Base-by-base conservation (phyloP, 805 yeast genomes). In the Helenozyma rhizophorensis region DNA sequence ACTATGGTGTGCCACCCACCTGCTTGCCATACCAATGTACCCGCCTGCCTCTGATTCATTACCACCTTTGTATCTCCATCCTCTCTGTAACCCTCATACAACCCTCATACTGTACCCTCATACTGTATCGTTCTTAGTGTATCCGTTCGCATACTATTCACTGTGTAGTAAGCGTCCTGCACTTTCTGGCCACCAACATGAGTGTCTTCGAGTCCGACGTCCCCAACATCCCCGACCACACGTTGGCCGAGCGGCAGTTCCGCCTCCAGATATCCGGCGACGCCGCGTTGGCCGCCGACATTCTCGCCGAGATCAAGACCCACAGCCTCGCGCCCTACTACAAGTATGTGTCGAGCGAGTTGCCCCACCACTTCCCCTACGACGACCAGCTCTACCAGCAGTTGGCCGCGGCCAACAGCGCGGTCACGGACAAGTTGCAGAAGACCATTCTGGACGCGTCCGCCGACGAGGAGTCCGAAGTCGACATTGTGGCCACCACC, bases 241-340 rank as follows among this genome's bases (percentile, higher is more conserved):
- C 69, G 47, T 74, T 89, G 23, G 80, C 95, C n/a, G 89, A 87
- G 53, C 68, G 75, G 36, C 84, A 89, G 23, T 90, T 83, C 56
- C 69, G 77, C 32, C 66, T 84, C 37, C 64, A 68, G 22, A 58
- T 63, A 67, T 21, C 26, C 11, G 9, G 28, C 18, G 41, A 40
- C 52, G 45, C 50, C 42, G 72, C 70, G 11, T 51, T 65, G 34
- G 46, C 53, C 23, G 48, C 57, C 30, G 71, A 71, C 28, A 65
- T 90, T 26, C 45, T 74, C 24, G 66, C 60, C 23, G 65, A 72
- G 27, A 78, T 93, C 48, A 66, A 69, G 41, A 62, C 66, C 18
- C 75, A 80, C 31, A 70, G 77, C 46, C 72, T 88, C 72, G 95
- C 84, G 1, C 94, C 96, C 7, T 83, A 86, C 58, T 93, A 87